Evolutionary conservation across 2,329 filamentous ascomycete genomes (phyloP).

Genomic region (Aspergillus terreus): DNA sequence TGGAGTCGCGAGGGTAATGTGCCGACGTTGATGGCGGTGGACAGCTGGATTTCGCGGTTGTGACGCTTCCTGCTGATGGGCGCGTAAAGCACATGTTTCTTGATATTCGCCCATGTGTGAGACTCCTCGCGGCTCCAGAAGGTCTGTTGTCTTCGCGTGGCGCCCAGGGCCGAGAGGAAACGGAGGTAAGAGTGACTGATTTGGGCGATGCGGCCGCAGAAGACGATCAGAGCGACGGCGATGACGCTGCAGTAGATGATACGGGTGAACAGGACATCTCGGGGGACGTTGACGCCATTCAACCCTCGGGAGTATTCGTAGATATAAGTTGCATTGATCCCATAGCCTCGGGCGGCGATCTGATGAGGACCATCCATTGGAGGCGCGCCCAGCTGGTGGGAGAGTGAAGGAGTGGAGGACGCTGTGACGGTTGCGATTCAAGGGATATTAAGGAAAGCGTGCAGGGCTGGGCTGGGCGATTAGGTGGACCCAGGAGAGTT

Average conservation of each 20-base stretch:
- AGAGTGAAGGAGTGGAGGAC: slow-evolving; percentile 4
- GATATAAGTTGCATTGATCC: slow-evolving; percentile 37
- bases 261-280: slow-evolving; percentile 37
- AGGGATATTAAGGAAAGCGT: background rate
- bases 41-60: slow-evolving; percentile 69
- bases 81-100: slow-evolving; percentile 52
- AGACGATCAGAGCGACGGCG: slow-evolving; percentile 33
- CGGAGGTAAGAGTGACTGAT: slow-evolving; percentile 44
- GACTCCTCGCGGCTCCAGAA: slow-evolving; percentile 45
- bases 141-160: slow-evolving; percentile 36
- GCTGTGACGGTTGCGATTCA: background rate
- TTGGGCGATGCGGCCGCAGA: slow-evolving; percentile 40
- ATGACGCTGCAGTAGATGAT: slow-evolving; percentile 37
- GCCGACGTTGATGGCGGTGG: slow-evolving; percentile 65
- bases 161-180: slow-evolving; percentile 38
- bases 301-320: slow-evolving; percentile 40
- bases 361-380: slow-evolving; percentile 27
- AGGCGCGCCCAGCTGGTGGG: slow-evolving; percentile 8
- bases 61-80: slow-evolving; percentile 72
- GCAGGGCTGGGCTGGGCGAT: background rate
- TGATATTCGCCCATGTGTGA: slow-evolving; percentile 39
- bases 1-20: slow-evolving; percentile 79
- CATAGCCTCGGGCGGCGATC: slow-evolving; percentile 24
- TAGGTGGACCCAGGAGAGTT: background rate
- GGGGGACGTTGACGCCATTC: slow-evolving; percentile 36